phyloP scores from a whole-genome alignment of 495 filamentous ascomycete species.

The Aspergillus incahuasiensis region DNA sequence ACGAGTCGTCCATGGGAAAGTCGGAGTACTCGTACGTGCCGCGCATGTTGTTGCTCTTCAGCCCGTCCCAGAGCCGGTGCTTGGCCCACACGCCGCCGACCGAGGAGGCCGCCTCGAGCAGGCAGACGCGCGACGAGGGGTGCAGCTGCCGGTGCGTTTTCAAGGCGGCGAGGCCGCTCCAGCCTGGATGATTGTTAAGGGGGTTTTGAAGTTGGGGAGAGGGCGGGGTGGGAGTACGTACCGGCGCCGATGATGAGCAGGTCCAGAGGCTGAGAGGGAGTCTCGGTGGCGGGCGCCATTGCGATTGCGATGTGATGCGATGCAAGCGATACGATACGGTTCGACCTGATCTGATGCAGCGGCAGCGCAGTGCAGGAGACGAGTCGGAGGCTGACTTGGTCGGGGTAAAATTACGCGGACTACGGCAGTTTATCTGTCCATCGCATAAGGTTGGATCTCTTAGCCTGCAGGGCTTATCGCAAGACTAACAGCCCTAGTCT shows the following conservation, averaged over 20 bases:
- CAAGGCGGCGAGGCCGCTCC: conserved; percentile 56
- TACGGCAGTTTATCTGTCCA: no score
- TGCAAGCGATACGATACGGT: background rate
- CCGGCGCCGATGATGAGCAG: conserved; percentile 39
- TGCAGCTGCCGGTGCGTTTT: conserved; percentile 56
- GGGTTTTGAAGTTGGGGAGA: background rate
- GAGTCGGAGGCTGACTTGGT: background rate
- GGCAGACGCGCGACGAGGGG: conserved; percentile 41
- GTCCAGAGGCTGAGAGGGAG: conserved; percentile 17
- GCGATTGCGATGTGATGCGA: background rate
- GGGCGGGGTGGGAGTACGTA: conserved; percentile 9
- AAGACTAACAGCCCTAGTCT: no score
- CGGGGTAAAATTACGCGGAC: background rate
- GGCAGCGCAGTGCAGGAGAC: background rate
- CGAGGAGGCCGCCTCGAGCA: conserved; percentile 52
- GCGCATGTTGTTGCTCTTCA: conserved; percentile 60
- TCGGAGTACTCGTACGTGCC: conserved; percentile 68
- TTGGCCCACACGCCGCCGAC: conserved; percentile 70
- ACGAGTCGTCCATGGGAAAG: conserved; percentile 64
- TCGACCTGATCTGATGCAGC: background rate
- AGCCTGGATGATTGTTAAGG: conserved; percentile 31
- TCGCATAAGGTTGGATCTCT: background rate
- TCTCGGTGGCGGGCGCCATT: no score
- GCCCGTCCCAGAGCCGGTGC: conserved; percentile 59
- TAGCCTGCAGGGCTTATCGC: background rate